Evolutionary conservation across 768 basidiomycete species (phyloP).

Genomic region (Amyloporia xantha): DNA sequence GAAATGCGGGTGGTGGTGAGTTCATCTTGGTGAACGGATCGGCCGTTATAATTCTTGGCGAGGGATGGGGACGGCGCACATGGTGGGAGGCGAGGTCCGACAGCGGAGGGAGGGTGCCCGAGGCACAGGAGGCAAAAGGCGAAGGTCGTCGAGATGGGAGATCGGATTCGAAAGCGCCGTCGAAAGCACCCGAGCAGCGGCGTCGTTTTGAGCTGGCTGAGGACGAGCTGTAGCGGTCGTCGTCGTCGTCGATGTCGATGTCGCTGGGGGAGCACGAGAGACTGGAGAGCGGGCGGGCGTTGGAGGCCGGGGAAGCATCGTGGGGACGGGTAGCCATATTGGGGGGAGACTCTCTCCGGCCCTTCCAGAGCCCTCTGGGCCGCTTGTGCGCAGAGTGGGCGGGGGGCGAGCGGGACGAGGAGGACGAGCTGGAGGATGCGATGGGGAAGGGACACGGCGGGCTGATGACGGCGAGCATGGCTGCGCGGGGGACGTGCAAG

Average conservation of each 20-base stretch:
- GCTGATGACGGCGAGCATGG: not conserved
- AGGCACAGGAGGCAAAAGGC: not conserved
- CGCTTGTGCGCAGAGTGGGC: conserved; percentile 20
- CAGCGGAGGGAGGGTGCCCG: conserved; percentile 4
- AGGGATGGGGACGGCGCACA: conserved; percentile 2
- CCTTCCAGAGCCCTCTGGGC: conserved; percentile 24
- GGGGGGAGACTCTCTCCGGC: conserved; percentile 10
- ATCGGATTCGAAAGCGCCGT: conserved; percentile 6
- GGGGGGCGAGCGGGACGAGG: not conserved
- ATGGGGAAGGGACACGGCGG: not conserved
- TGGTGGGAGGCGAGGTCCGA: conserved; percentile 2
- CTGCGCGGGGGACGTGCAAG: not conserved
- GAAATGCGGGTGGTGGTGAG: conserved; percentile 3
- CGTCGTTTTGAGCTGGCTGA: conserved; percentile 21
- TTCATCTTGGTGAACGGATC: conserved; percentile 1
- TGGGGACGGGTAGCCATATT: not conserved
- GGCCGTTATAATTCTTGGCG: not conserved
- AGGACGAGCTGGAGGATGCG: not conserved
- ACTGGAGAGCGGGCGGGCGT: not conserved
- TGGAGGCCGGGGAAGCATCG: conserved; percentile 2
- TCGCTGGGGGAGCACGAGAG: conserved; percentile 2
- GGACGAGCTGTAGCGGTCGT: conserved; percentile 13
- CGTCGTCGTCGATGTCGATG: conserved; percentile 13
- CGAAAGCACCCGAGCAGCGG: conserved; percentile 17
- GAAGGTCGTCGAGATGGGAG: conserved; percentile 3